phyloP scores from a whole-genome alignment of 768 basidiomycete species.

The Macrolepiota albuminosa region DNA sequence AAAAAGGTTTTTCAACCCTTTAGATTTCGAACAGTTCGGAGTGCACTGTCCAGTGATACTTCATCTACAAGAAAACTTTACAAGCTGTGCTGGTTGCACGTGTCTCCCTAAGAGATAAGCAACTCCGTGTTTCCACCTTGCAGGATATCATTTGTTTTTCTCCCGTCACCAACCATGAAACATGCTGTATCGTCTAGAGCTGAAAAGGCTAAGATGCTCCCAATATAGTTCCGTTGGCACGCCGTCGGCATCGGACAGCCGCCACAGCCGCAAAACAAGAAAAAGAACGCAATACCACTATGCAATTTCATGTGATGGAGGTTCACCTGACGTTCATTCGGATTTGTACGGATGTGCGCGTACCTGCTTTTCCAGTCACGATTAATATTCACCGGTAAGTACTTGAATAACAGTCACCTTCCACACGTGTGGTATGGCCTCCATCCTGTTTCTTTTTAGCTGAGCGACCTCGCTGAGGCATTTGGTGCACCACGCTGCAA shows the following conservation, averaged over 20 bases:
- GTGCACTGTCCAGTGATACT: background rate
- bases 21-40: conserved; percentile 7
- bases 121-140: background rate
- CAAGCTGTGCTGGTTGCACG: conserved; percentile 3
- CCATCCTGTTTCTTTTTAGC: background rate
- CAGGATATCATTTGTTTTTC: background rate
- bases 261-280: background rate
- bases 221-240: background rate
- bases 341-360: background rate
- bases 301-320: background rate
- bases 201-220: no score
- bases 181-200: background rate
- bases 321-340: background rate
- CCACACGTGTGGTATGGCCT: background rate
- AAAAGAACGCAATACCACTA: background rate
- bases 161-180: background rate
- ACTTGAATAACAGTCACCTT: background rate
- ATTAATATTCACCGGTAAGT: background rate
- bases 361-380: no score
- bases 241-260: background rate
- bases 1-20: conserved; percentile 8
- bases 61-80: conserved; percentile 1
- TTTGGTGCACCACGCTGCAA: background rate
- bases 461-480: background rate
- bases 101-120: background rate